Conservation (phyloP, 1,284 basidiomycete species). For the Cutaneotrichosporon sp. region DNA sequence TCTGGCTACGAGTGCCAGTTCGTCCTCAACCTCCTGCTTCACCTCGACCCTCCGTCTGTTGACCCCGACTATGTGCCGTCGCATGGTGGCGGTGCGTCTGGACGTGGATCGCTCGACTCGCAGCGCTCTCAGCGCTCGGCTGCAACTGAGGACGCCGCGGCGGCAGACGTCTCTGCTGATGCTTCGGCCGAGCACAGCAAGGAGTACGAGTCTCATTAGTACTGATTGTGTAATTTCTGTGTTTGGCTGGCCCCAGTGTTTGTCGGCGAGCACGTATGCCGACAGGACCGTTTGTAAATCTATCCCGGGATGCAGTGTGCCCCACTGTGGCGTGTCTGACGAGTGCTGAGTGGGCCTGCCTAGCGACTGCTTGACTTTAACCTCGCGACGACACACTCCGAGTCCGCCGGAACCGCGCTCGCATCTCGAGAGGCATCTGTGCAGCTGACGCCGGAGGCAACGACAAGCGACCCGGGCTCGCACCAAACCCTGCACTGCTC, state of each 20-base stretch:
- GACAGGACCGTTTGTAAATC: not conserved
- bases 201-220: not conserved
- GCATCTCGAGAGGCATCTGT: too few species aligned
- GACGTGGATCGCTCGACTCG: slow-evolving; percentile 13
- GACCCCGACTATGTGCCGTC: slow-evolving; percentile 64
- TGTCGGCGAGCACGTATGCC: not conserved
- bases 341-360: too few species aligned
- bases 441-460: too few species aligned
- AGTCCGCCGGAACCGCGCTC: too few species aligned
- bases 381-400: too few species aligned
- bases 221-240: not conserved
- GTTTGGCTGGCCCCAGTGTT: not conserved
- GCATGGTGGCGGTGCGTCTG: slow-evolving; percentile 19
- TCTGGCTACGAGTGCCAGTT: slow-evolving; percentile 85
- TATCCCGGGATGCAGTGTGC: not conserved
- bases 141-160: not conserved
- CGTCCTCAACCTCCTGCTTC: slow-evolving; percentile 74
- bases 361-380: too few species aligned
- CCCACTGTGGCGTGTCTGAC: too few species aligned
- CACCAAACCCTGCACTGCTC: too few species aligned
- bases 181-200: not conserved
- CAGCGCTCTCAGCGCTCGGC: not conserved
- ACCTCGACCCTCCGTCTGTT: slow-evolving; percentile 71
- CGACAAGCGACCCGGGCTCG: too few species aligned
- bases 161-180: not conserved